A percentile compares a stretch with the other conserved stretches of the same genome.
Conservation (phyloP, 148 eudicot species). For the Simmondsia chinensis region DNA sequence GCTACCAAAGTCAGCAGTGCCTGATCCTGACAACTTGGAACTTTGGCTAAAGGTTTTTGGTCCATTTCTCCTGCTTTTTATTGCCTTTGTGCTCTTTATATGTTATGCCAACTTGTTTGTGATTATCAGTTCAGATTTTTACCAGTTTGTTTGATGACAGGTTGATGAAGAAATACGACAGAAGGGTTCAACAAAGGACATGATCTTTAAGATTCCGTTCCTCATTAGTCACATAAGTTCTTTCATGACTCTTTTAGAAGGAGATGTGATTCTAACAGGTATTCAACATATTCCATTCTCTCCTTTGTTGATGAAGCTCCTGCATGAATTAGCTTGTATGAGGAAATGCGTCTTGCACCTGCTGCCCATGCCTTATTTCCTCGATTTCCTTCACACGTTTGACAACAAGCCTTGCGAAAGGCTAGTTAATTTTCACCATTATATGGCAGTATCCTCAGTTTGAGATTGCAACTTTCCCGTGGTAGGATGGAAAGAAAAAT, state of each 20-base stretch:
- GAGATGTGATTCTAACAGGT: slow-evolving; percentile 97
- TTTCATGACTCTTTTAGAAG: slow-evolving; percentile 88
- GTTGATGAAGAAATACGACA: slow-evolving; percentile 89
- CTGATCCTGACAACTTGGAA: slow-evolving; percentile 85
- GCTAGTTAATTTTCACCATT: no score
- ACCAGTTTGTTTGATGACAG: slow-evolving; percentile 21
- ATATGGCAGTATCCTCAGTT: no score
- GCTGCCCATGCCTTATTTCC: no score
- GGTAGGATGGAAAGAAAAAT: no score
- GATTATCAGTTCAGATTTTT: slow-evolving; percentile 1
- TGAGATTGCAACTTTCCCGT: no score
- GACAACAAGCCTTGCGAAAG: no score
- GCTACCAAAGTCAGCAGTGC: slow-evolving; percentile 57
- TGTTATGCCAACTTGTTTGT: background rate
- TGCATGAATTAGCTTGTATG: no score
- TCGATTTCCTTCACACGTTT: no score
- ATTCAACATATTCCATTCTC: background rate
- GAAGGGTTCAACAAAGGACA: slow-evolving; percentile 82
- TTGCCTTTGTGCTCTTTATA: background rate
- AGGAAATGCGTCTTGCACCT: no score
- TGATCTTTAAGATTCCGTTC: slow-evolving; percentile 88
- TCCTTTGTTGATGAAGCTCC: no score
- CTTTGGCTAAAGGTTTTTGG: slow-evolving; percentile 76
- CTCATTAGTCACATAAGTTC: slow-evolving; percentile 93
- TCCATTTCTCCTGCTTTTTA: background rate